phyloP scores from a whole-genome alignment of 768 basidiomycete species.

The Leccinum variicolor region DNA sequence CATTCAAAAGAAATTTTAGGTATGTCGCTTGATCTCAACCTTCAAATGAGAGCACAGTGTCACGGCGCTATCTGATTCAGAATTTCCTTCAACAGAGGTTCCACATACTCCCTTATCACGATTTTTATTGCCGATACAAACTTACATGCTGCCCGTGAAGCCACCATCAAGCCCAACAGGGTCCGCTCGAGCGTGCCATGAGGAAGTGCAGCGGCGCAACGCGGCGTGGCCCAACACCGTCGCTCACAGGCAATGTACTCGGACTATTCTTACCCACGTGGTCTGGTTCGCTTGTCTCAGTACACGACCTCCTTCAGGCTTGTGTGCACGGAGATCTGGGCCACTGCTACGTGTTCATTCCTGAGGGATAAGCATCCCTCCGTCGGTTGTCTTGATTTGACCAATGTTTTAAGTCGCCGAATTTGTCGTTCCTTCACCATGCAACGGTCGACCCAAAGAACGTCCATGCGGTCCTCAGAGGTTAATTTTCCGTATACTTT shows the following conservation, averaged over 20 bases:
- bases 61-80: background rate
- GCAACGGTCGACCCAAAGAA: background rate
- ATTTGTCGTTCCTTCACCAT: background rate
- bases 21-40: background rate
- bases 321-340: background rate
- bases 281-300: background rate
- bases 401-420: background rate
- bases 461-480: background rate
- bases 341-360: background rate
- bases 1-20: background rate
- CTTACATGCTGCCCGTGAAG: background rate
- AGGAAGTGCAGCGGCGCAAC: background rate
- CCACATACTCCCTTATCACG: background rate
- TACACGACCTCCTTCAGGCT: background rate
- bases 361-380: background rate
- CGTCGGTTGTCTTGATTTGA: background rate
- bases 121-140: background rate
- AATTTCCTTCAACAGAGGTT: background rate
- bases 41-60: background rate
- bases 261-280: background rate
- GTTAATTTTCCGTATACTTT: background rate
- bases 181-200: background rate
- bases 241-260: background rate
- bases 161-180: background rate
- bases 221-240: background rate